Base-by-base conservation (phyloP, 2,329 filamentous ascomycete species). In the Lecanicillium sp. region DNA sequence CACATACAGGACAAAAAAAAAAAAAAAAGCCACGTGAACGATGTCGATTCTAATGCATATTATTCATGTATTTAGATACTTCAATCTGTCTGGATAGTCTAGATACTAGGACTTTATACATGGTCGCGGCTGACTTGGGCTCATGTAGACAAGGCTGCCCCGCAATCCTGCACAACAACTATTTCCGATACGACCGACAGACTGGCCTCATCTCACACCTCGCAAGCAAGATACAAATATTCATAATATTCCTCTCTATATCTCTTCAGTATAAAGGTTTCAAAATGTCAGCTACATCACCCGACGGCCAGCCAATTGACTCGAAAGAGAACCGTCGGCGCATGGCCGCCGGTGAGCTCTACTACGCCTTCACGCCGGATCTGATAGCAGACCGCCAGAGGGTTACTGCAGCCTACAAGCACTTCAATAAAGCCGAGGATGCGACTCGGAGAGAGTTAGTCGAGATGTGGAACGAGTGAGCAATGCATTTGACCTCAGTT, bases 381-480 rank as follows among this genome's bases (percentile, higher is more conserved):
- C 68, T 91, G 3, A 66, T 77, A 3, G 78, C 74, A 1, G 81
- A 75, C 37, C 75, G 87, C 30, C 67, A 69, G 19, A 72, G 79
- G 19, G 86, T 82, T 62, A 72, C 73, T 41, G 63, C 68, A 36
- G 84, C 85, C 2, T 80, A 74, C 57, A 63, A 73, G 33, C 71
- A 70, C 26, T 88, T 81, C 67, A 90, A 87, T 65, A 73, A 70
- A 42, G 74, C 78, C 1, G 74, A 74, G 0, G 73, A 83, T 5
- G 71, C 77, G 4, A 62, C 77, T 3, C 74, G 86, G 41, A 72
- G 86, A 51, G 71, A 70, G 27, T 67, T 80, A 30, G 74, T 86
- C 1, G 77, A 85, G 60, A 66, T 90, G 35, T 89, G 81, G 77
- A 79, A 77, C 67, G 77, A 83, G 86, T 89, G 72, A 72, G 78